Percentiles rank a stretch among this genome's conserved stretches.
Evolutionary conservation across 805 yeast genomes (phyloP).

Genomic region (Candida insectalens): DNA sequence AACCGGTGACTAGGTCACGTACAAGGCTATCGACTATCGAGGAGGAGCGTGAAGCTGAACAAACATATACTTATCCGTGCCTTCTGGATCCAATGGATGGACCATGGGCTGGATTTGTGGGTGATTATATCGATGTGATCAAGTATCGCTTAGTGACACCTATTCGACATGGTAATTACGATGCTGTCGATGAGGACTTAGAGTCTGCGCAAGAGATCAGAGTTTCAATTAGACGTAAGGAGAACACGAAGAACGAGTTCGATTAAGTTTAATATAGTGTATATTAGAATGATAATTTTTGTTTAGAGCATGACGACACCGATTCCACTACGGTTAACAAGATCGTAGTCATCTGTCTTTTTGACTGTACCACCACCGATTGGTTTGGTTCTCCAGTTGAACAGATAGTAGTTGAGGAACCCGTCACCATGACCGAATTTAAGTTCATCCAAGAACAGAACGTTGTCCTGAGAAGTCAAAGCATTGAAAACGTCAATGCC

Average conservation of each 20-base stretch:
- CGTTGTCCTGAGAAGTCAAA: conserved; percentile 81
- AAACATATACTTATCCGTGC: conserved; percentile 41
- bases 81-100: conserved; percentile 39
- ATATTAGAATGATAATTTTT: not conserved
- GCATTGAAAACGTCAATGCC: conserved; percentile 92
- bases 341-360: conserved; percentile 40
- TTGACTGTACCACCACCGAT: conserved; percentile 70
- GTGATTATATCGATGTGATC: conserved; percentile 36
- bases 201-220: conserved; percentile 3
- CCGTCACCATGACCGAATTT: conserved; percentile 96
- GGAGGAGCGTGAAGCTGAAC: conserved; percentile 43
- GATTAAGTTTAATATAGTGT: conserved; percentile 4
- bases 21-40: conserved; percentile 43
- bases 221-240: conserved; percentile 12
- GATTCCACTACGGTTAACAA: conserved; percentile 60
- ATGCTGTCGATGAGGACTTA: conserved; percentile 2
- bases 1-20: conserved; percentile 6
- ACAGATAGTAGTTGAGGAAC: conserved; percentile 76
- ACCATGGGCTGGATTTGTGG: conserved; percentile 49
- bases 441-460: conserved; percentile 68
- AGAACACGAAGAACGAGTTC: conserved; percentile 14
- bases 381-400: conserved; percentile 80
- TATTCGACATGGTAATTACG: conserved; percentile 1
- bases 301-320: conserved; percentile 78
- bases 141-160: conserved; percentile 14